Evolutionary conservation across 176 grass and related monocot genomes (phyloP).

Genomic region (Triticum turgidum): DNA sequence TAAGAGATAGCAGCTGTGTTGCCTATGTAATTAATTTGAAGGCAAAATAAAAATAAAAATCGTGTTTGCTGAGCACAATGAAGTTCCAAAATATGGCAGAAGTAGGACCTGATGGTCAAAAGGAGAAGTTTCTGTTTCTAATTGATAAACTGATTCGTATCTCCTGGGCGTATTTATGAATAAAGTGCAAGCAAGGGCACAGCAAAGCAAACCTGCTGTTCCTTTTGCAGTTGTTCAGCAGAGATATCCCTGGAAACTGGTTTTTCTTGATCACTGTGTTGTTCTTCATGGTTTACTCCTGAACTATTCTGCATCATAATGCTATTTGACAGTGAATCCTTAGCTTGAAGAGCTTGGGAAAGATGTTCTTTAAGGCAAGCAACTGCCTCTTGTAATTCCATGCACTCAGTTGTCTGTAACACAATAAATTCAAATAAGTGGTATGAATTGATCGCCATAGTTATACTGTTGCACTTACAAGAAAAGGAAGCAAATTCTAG

Average conservation of each 20-base stretch:
- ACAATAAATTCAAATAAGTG: constrained; percentile 28
- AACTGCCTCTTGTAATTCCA: constrained; percentile 73
- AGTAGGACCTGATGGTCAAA: background rate
- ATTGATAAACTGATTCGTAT: background rate
- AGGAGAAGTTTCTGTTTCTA: background rate
- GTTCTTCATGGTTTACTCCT: constrained; percentile 41
- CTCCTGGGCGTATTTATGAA: constrained; percentile 11
- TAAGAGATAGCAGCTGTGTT: background rate
- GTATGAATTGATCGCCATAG: background rate
- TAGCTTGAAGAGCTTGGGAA: constrained; percentile 60
- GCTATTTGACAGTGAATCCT: constrained; percentile 46
- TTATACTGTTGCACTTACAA: constrained; percentile 22
- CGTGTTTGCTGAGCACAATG: background rate
- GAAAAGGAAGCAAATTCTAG: background rate
- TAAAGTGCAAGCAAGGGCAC: constrained; percentile 9
- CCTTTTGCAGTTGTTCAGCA: constrained; percentile 42
- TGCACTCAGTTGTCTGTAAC: constrained; percentile 71
- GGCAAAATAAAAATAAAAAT: background rate
- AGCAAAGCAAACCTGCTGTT: constrained; percentile 50
- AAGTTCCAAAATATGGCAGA: background rate
- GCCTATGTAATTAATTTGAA: constrained; percentile 2
- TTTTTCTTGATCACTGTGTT: constrained; percentile 47
- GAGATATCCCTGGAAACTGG: constrained; percentile 32
- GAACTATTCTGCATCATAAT: constrained; percentile 38
- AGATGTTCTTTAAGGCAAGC: constrained; percentile 68